These are phyloP conservation scores for Acer saccharum DNA, from an alignment of 345 rosid genomes.

Conservation along the genomic window DNA sequence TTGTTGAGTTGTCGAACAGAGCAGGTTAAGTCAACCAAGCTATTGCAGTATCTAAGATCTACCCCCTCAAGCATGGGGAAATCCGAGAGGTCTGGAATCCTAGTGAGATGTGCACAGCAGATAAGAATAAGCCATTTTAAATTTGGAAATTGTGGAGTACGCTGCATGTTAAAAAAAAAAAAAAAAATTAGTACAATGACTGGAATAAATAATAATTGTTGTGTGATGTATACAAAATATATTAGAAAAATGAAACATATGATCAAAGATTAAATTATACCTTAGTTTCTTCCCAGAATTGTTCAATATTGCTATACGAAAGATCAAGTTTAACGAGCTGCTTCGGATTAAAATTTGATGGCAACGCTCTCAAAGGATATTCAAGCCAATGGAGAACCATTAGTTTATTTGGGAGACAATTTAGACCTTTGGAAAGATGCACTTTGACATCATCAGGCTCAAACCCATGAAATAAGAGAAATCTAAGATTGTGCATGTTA, in stretches of 20 bases:
- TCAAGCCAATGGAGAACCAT: not conserved
- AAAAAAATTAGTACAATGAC: not conserved
- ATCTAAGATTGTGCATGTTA: constrained; percentile 6
- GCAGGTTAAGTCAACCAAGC: not conserved
- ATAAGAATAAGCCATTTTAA: constrained; percentile 28
- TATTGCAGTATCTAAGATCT: constrained; percentile 28
- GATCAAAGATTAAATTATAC: not conserved
- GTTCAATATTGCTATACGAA: not conserved
- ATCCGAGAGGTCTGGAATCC: constrained; percentile 27
- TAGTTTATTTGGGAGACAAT: not conserved
- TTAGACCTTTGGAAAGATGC: not conserved
- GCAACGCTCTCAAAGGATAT: not conserved
- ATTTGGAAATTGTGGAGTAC: not conserved
- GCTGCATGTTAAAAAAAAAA: not conserved
- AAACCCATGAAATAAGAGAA: not conserved
- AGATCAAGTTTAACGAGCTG: not conserved
- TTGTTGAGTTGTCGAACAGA: not conserved
- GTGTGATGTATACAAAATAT: too few relatives aligned
- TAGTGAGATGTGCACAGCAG: constrained; percentile 15
- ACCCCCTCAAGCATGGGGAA: constrained; percentile 31
- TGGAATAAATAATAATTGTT: too few relatives aligned
- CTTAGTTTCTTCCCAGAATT: not conserved
- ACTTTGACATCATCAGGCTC: not conserved
- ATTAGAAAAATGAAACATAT: too few relatives aligned
- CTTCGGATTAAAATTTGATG: not conserved